Evolutionary conservation across 2,329 filamentous ascomycete genomes (phyloP).

Genomic region (Penicillium hordei): DNA sequence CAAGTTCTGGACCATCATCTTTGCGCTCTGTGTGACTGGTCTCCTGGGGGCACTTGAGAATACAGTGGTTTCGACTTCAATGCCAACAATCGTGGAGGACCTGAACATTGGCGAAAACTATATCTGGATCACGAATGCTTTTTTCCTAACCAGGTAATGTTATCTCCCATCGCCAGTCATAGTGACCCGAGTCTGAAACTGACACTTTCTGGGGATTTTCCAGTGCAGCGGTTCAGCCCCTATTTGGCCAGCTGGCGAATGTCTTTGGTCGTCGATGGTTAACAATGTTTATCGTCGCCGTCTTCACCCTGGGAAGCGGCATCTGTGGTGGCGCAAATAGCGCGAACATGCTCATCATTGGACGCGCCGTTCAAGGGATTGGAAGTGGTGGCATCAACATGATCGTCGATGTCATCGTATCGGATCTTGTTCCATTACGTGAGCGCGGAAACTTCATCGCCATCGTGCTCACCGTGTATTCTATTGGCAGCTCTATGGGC

Average conservation of each 20-base stretch:
- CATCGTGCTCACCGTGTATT: conserved; percentile 41
- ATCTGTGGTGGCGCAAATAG: background rate
- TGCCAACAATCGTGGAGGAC: conserved; percentile 38
- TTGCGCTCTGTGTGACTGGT: conserved; percentile 19
- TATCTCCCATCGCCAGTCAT: background rate
- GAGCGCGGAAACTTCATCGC: conserved; percentile 48
- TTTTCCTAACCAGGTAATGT: conserved; percentile 1
- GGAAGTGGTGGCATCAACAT: conserved; percentile 47
- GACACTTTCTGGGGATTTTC: background rate
- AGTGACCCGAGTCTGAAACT: background rate
- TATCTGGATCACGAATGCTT: conserved; percentile 30
- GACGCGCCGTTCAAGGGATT: conserved; percentile 49
- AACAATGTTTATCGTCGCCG: conserved; percentile 40
- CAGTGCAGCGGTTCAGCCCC: conserved; percentile 44
- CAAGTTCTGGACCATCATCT: background rate
- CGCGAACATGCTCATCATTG: background rate
- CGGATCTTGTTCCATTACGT: conserved; percentile 52
- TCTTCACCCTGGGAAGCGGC: conserved; percentile 29
- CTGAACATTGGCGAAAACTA: conserved; percentile 33
- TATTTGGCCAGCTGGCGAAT: conserved; percentile 53
- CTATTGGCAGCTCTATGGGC: conserved; percentile 44
- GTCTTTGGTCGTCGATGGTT: conserved; percentile 52
- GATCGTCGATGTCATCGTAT: conserved; percentile 51
- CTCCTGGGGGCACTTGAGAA: conserved; percentile 39
- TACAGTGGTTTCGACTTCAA: conserved; percentile 41